Conservation (phyloP, 345 rosid genomes). For the Noccaea bulbosa region DNA sequence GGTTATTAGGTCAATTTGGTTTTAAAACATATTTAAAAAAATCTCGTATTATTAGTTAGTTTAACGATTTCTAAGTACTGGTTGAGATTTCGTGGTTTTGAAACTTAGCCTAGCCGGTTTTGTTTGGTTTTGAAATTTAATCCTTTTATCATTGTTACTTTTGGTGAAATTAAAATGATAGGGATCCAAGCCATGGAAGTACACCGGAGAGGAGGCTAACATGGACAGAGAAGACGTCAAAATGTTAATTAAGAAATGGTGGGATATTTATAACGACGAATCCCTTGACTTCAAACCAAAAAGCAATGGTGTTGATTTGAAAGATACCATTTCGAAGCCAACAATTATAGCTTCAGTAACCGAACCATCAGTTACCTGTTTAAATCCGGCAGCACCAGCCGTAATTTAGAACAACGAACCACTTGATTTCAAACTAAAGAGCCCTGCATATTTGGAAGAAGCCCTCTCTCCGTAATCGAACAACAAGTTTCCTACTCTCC, state of each 20-base stretch:
- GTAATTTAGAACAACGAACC: too few species aligned
- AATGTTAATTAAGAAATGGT: constrained; percentile 50
- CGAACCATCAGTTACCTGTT: constrained; percentile 54
- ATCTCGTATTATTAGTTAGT: too few species aligned
- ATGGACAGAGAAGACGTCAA: constrained; percentile 63
- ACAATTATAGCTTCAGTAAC: constrained; percentile 55
- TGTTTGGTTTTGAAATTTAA: too few species aligned
- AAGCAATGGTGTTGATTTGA: constrained; percentile 34
- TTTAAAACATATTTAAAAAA: too few species aligned
- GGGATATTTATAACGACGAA: constrained; percentile 58
- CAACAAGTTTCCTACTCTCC: too few species aligned
- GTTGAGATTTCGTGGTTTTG: too few species aligned
- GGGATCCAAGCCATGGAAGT: constrained; percentile 71
- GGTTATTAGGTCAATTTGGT: too few species aligned
- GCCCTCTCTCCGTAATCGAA: too few species aligned
- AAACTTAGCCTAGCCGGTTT: too few species aligned
- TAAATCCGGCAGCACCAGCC: constrained; percentile 41
- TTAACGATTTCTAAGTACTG: too few species aligned
- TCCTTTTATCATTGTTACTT: neutral
- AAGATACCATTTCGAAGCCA: constrained; percentile 30
- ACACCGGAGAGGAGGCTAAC: constrained; percentile 52
- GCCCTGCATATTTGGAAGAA: too few species aligned
- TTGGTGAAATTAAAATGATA: constrained; percentile 1
- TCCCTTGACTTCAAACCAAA: constrained; percentile 47
- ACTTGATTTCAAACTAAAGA: too few species aligned